These are phyloP conservation scores for Nemania serpens DNA, from an alignment of 2,329 filamentous ascomycete genomes.

Conservation along the genomic window DNA sequence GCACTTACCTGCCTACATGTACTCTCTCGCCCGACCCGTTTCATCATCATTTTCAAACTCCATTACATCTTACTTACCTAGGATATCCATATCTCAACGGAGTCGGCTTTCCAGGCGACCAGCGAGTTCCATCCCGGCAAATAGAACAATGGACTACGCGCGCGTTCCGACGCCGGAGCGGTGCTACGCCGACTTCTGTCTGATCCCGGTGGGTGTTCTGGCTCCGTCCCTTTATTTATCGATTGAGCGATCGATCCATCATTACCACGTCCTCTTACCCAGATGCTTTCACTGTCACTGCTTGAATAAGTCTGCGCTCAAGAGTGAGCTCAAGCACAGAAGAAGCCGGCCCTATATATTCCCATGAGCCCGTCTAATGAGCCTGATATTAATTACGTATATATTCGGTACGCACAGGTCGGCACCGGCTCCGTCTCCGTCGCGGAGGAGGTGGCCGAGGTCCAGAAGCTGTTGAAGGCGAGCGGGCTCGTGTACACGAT, in stretches of 20 bases:
- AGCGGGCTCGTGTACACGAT: slow-evolving; percentile 84
- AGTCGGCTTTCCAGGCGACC: too few species aligned
- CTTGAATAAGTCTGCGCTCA: too few species aligned
- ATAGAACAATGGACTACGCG: slow-evolving; percentile 44
- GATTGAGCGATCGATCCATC: too few species aligned
- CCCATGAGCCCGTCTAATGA: too few species aligned
- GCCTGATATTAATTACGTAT: too few species aligned
- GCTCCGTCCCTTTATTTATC: not conserved
- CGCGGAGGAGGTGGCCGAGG: slow-evolving; percentile 82
- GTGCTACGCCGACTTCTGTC: slow-evolving; percentile 89
- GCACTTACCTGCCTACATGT: too few species aligned
- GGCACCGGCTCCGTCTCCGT: slow-evolving; percentile 79
- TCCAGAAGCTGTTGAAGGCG: slow-evolving; percentile 81
- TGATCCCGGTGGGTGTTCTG: slow-evolving; percentile 71
- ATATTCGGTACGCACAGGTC: slow-evolving; percentile 55
- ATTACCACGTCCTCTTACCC: too few species aligned
- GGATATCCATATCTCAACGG: not conserved
- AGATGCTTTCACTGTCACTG: too few species aligned
- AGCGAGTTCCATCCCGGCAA: too few species aligned
- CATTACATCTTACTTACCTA: not conserved
- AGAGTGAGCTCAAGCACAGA: too few species aligned
- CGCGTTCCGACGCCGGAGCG: slow-evolving; percentile 67
- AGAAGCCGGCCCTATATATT: too few species aligned
- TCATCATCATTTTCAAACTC: not conserved
- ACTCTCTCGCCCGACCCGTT: not conserved